phyloP scores from a whole-genome alignment of 2,329 filamentous ascomycete genomes.

The Penicillium sp. region DNA sequence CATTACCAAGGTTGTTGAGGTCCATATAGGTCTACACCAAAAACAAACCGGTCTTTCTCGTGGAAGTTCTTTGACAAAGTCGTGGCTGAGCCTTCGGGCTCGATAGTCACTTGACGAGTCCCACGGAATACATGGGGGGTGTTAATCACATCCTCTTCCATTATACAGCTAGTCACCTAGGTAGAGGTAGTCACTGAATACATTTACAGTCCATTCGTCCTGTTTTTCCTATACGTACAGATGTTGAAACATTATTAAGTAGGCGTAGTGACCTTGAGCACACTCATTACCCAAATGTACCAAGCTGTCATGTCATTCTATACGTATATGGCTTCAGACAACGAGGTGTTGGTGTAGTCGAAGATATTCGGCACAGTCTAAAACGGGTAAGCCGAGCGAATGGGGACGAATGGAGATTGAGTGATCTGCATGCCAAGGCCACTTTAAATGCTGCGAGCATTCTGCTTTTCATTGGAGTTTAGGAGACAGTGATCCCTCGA shows the following conservation, averaged over 20 bases:
- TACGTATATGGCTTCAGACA: not conserved
- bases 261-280: not conserved
- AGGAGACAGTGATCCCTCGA: not conserved
- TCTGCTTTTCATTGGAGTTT: not conserved
- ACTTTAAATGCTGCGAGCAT: not conserved
- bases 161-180: not conserved
- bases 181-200: not conserved
- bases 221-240: not conserved
- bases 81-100: not conserved
- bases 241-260: not conserved
- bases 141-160: not conserved
- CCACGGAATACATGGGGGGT: not conserved
- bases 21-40: not conserved
- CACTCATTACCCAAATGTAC: not conserved
- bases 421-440: conserved; percentile 5
- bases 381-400: not conserved
- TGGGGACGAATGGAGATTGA: not conserved
- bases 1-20: not conserved
- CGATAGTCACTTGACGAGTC: not conserved
- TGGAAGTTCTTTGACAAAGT: not conserved
- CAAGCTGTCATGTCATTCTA: not conserved
- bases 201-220: not conserved
- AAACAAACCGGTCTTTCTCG: not conserved
- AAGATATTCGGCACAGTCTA: not conserved
- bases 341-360: not conserved